Percentiles rank a stretch among this genome's conserved stretches.
phyloP scores from a whole-genome alignment of 805 yeast genomes.

The Metschnikowia matae region DNA sequence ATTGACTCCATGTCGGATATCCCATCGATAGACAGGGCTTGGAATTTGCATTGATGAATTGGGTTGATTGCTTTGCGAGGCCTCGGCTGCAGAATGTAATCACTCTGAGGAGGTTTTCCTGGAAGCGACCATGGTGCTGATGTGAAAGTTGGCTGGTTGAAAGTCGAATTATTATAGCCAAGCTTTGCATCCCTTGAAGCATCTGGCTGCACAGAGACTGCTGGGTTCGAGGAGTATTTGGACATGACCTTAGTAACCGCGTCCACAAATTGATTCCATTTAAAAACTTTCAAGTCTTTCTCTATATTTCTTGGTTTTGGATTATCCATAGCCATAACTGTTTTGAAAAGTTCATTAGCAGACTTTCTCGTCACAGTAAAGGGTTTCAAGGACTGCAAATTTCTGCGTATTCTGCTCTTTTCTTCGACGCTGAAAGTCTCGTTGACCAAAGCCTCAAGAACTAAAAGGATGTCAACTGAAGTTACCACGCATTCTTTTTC shows the following conservation, averaged over 20 bases:
- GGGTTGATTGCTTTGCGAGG: constrained; percentile 8
- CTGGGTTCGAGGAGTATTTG: constrained; percentile 42
- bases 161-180: neutral
- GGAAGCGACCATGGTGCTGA: constrained; percentile 53
- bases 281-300: constrained; percentile 64
- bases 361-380: constrained; percentile 48
- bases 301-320: constrained; percentile 70
- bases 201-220: neutral
- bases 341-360: constrained; percentile 21
- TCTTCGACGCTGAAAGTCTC: constrained; percentile 59
- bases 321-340: constrained; percentile 54
- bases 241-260: constrained; percentile 56
- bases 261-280: constrained; percentile 49
- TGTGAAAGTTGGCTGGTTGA: constrained; percentile 26
- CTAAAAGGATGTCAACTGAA: constrained; percentile 57
- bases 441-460: constrained; percentile 55
- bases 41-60: neutral
- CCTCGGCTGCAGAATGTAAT: constrained; percentile 10
- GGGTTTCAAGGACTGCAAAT: constrained; percentile 61
- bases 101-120: constrained; percentile 41
- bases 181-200: neutral
- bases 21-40: constrained; percentile 4
- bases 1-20: neutral
- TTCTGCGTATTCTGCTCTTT: constrained; percentile 64
- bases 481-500: constrained; percentile 50